These are phyloP conservation scores for Salix koriyanagi DNA, from an alignment of 345 rosid species.

Conservation along the genomic window DNA sequence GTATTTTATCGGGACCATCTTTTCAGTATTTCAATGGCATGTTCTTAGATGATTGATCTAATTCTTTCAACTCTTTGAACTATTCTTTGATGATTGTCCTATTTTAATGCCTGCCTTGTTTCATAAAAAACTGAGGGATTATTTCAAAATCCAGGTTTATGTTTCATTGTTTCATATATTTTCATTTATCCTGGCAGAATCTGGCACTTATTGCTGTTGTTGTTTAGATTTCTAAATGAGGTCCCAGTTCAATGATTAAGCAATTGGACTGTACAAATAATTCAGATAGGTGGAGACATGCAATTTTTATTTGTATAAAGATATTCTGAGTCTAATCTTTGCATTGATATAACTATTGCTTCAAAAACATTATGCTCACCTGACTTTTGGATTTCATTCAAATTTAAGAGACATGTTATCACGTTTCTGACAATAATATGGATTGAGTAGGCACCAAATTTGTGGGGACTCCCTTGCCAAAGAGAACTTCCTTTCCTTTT, in stretches of 20 bases:
- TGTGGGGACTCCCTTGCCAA: constrained; percentile 19
- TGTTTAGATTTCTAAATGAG: neutral
- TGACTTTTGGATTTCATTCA: neutral
- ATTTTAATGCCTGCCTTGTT: neutral
- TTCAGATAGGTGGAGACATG: neutral
- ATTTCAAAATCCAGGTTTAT: neutral
- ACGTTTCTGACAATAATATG: constrained; percentile 1
- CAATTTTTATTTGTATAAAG: neutral
- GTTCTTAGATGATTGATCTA: neutral
- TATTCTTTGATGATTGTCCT: neutral
- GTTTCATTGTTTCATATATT: neutral
- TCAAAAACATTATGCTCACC: neutral
- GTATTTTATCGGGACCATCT: neutral
- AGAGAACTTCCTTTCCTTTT: constrained; percentile 21
- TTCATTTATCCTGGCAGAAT: neutral
- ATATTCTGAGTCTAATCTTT: neutral
- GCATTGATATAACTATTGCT: neutral
- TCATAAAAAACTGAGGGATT: neutral
- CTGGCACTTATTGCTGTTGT: neutral
- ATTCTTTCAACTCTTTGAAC: neutral
- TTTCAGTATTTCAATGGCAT: neutral
- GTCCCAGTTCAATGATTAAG: neutral
- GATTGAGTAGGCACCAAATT: constrained; percentile 23
- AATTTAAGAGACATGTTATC: neutral
- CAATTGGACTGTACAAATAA: neutral